phyloP scores from a whole-genome alignment of 331 rosid species.

The Phaseolus coccineus region DNA sequence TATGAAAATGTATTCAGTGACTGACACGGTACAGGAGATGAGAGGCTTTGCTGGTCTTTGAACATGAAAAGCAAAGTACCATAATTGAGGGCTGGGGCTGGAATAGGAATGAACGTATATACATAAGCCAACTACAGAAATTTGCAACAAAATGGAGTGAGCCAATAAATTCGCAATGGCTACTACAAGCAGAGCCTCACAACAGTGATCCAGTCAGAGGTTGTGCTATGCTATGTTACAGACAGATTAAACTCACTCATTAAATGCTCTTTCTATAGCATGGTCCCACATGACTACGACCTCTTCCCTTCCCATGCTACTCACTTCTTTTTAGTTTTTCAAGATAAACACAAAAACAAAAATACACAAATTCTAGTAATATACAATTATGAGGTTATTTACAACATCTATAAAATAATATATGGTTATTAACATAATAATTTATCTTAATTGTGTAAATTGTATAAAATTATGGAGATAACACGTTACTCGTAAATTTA shows the following conservation, averaged over 20 bases:
- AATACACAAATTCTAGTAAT: no score
- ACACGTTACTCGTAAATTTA: no score
- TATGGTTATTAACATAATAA: no score
- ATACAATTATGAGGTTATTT: no score
- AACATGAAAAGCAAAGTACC: constrained; percentile 19
- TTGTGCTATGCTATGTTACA: not conserved
- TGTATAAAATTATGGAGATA: no score
- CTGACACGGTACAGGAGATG: constrained; percentile 39
- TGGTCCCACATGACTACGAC: constrained; percentile 28
- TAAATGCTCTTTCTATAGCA: not conserved
- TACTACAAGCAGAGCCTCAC: constrained; percentile 4
- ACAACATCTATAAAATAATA: no score
- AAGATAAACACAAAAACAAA: not conserved
- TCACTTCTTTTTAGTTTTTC: not conserved
- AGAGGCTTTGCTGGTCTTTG: constrained; percentile 28
- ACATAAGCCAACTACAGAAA: not conserved
- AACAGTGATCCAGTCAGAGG: constrained; percentile 28
- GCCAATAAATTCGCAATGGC: constrained; percentile 1
- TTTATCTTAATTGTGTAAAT: no score
- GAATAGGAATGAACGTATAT: not conserved
- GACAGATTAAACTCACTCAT: not conserved
- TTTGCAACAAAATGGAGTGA: constrained; percentile 27
- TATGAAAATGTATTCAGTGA: not conserved
- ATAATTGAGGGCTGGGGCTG: constrained; percentile 6
- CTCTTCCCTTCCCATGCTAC: constrained; percentile 39